These are phyloP conservation scores for Grosmannia serpens DNA, from an alignment of 2,329 filamentous ascomycete species.

Conservation along the genomic window DNA sequence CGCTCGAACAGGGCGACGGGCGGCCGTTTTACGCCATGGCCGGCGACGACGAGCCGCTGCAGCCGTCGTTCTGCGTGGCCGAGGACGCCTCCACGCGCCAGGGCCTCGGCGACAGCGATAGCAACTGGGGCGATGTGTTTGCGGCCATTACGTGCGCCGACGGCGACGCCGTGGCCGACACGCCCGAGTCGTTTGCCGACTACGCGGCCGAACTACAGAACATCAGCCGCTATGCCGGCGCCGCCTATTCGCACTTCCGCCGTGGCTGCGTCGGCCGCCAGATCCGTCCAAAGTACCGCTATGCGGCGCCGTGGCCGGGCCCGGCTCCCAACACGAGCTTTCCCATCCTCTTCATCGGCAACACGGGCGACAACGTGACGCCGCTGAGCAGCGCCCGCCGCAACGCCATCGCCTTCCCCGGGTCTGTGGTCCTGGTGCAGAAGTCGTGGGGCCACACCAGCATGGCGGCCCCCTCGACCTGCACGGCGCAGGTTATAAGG, in stretches of 20 bases:
- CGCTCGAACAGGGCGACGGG: conserved; percentile 31
- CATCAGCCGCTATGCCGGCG: conserved; percentile 30
- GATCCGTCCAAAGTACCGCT: conserved; percentile 26
- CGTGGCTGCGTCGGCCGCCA: conserved; percentile 27
- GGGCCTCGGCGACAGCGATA: conserved; percentile 11
- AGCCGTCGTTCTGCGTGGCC: conserved; percentile 11
- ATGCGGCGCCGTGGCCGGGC: conserved; percentile 18
- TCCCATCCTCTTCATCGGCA: conserved; percentile 31
- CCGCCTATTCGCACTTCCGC: conserved; percentile 28
- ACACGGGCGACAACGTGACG: conserved; percentile 32
- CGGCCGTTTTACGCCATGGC: conserved; percentile 28
- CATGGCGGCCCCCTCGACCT: conserved; percentile 30
- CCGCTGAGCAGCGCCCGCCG: conserved; percentile 24
- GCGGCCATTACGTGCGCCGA: conserved; percentile 35
- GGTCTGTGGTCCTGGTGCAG: conserved; percentile 33
- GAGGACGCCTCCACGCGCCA: background rate
- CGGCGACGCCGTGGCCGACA: conserved; percentile 18
- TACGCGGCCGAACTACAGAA: conserved; percentile 22
- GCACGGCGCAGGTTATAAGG: conserved; percentile 27
- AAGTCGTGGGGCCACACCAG: conserved; percentile 37
- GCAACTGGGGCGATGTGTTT: conserved; percentile 26
- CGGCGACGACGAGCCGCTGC: conserved; percentile 4
- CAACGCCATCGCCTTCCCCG: conserved; percentile 9
- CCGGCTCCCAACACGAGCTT: conserved; percentile 20
- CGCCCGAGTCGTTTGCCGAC: conserved; percentile 22